phyloP scores from a whole-genome alignment of 2,329 filamentous ascomycete genomes.

The Knufia fluminis region DNA sequence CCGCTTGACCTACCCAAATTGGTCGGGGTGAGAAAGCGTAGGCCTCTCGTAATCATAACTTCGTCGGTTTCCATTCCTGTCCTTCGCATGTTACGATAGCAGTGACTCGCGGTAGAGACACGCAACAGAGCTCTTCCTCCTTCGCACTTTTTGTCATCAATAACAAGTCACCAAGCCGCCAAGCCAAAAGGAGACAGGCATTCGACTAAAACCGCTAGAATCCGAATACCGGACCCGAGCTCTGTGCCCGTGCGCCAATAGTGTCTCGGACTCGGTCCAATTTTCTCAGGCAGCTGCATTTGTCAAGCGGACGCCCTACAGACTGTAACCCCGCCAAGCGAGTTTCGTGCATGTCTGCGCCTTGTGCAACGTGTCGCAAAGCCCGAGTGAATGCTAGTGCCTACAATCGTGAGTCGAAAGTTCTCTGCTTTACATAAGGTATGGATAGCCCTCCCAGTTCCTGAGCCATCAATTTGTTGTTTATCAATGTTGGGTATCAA shows the following conservation, averaged over 20 bases:
- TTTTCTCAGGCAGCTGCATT: slow-evolving; percentile 10
- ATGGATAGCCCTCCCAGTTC: neutral
- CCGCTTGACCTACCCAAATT: too few relatives aligned
- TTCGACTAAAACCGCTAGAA: too few relatives aligned
- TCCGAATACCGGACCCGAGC: neutral
- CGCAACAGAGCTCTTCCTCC: too few relatives aligned
- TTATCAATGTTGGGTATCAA: slow-evolving; percentile 3
- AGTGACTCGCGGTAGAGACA: too few relatives aligned
- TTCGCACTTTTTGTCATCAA: neutral
- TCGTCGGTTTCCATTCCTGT: too few relatives aligned
- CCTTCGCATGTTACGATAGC: too few relatives aligned
- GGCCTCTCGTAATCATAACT: too few relatives aligned
- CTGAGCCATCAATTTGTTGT: slow-evolving; percentile 1
- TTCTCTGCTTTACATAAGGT: slow-evolving; percentile 10
- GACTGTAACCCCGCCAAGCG: neutral
- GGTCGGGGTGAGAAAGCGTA: too few relatives aligned
- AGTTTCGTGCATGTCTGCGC: slow-evolving; percentile 4
- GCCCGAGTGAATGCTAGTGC: slow-evolving; percentile 4
- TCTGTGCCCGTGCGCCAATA: neutral
- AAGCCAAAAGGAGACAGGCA: too few relatives aligned
- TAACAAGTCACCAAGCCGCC: too few relatives aligned
- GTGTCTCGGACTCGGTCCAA: slow-evolving; percentile 4
- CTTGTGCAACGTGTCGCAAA: neutral
- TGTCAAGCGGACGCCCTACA: neutral
- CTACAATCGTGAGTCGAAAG: slow-evolving; percentile 9